Conservation (phyloP, 1,284 basidiomycete species). For the Leccinum pallidistipes region DNA sequence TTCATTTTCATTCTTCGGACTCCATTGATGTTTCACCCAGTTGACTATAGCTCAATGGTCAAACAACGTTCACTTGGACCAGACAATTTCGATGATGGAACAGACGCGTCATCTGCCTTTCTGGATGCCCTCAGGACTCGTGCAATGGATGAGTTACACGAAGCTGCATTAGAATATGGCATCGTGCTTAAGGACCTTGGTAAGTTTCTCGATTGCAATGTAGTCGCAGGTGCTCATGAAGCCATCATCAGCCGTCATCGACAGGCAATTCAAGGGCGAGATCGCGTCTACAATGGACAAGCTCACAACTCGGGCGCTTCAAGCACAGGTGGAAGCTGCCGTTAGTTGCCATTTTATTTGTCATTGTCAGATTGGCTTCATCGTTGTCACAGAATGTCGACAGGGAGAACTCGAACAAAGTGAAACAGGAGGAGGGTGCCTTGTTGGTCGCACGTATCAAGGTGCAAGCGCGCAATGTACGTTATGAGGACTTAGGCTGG, state of each 20-base stretch:
- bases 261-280: constrained; percentile 80
- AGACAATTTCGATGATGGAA: constrained; percentile 67
- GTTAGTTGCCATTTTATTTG: constrained; percentile 39
- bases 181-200: constrained; percentile 77
- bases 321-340: constrained; percentile 82
- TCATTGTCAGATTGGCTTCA: not conserved
- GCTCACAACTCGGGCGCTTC: constrained; percentile 74
- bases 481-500: constrained; percentile 2
- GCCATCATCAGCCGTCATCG: constrained; percentile 63
- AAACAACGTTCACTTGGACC: constrained; percentile 77
- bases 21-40: constrained; percentile 23
- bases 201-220: constrained; percentile 28
- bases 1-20: constrained; percentile 34
- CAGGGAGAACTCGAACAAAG: constrained; percentile 80
- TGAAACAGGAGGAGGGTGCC: constrained; percentile 78
- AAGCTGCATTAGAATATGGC: constrained; percentile 76
- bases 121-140: constrained; percentile 75
- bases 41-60: constrained; percentile 64
- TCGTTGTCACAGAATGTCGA: constrained; percentile 62
- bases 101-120: constrained; percentile 70
- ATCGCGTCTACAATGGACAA: constrained; percentile 83
- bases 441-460: constrained; percentile 74
- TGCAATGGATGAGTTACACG: constrained; percentile 81
- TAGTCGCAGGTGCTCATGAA: constrained; percentile 1
- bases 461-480: constrained; percentile 62